These are phyloP conservation scores for Kurtzmaniella quercitrusa DNA, from an alignment of 1,139 yeast genomes.

Conservation along the genomic window DNA sequence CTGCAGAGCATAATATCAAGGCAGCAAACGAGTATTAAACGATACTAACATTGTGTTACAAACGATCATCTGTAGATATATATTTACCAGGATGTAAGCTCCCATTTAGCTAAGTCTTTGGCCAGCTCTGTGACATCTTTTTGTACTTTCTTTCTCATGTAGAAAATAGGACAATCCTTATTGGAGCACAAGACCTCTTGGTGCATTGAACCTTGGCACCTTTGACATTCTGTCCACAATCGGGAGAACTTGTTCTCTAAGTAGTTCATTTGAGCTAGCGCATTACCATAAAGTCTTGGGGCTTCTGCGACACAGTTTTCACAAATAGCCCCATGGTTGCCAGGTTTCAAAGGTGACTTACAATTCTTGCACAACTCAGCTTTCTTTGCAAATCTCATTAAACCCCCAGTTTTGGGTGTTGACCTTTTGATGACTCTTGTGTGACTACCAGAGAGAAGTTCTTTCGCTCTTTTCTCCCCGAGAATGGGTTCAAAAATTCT, in stretches of 20 bases:
- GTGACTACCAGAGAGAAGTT: conserved; percentile 74
- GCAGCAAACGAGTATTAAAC: conserved; percentile 4
- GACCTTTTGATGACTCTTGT: conserved; percentile 73
- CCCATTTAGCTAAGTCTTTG: conserved; percentile 71
- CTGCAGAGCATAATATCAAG: conserved; percentile 5
- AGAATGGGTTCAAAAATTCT: conserved; percentile 94
- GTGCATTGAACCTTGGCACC: conserved; percentile 94
- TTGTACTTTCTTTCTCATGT: conserved; percentile 94
- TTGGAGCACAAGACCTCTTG: conserved; percentile 95
- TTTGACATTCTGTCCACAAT: conserved; percentile 97
- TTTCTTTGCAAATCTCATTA: conserved; percentile 89
- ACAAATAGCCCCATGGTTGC: conserved; percentile 76
- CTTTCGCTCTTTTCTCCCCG: conserved; percentile 81
- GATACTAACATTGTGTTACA: neutral
- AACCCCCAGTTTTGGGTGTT: conserved; percentile 67
- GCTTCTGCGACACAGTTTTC: conserved; percentile 71
- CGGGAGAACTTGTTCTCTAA: conserved; percentile 81
- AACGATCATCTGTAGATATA: neutral
- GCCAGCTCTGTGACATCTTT: conserved; percentile 75
- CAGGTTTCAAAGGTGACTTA: conserved; percentile 67
- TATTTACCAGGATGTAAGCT: conserved; percentile 51
- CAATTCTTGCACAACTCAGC: conserved; percentile 88
- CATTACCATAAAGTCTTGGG: conserved; percentile 73
- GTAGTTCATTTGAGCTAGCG: conserved; percentile 74
- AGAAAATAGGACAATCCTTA: conserved; percentile 95